Percentiles rank a stretch among this genome's conserved stretches.
phyloP scores from a whole-genome alignment of 495 filamentous ascomycete genomes.

The Trypethelium eluteriae region DNA sequence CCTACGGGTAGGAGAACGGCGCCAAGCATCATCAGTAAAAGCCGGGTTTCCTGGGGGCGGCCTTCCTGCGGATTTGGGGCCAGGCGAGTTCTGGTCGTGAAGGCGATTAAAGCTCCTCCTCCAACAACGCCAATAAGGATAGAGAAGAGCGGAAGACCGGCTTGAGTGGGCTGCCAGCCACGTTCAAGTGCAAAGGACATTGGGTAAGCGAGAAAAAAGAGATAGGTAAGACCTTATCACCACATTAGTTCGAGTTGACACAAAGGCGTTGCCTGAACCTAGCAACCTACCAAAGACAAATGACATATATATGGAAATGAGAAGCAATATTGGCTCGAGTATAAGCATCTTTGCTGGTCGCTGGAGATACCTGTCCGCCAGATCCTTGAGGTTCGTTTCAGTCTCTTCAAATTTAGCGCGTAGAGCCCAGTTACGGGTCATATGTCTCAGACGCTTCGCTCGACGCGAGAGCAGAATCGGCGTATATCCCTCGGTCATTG shows the following conservation, averaged over 20 bases:
- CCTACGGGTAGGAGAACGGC: constrained; percentile 29
- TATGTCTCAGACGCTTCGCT: constrained; percentile 49
- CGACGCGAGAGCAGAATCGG: constrained; percentile 47
- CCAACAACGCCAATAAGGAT: constrained; percentile 7
- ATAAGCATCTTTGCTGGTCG: constrained; percentile 55
- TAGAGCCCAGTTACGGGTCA: constrained; percentile 54
- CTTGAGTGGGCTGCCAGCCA: constrained; percentile 29
- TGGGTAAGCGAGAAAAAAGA: constrained; percentile 35
- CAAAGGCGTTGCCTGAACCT: background rate
- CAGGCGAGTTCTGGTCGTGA: constrained; percentile 15
- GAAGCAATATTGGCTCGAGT: constrained; percentile 53
- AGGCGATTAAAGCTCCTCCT: constrained; percentile 16
- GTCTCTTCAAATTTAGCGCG: constrained; percentile 52
- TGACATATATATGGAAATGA: constrained; percentile 40
- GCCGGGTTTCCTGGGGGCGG: constrained; percentile 31
- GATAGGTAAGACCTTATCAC: constrained; percentile 27
- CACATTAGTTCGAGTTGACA: background rate
- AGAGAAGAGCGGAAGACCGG: constrained; percentile 31
- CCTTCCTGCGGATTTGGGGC: constrained; percentile 20
- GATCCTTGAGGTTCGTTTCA: constrained; percentile 35
- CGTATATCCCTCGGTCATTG: constrained; percentile 53
- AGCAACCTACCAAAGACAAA: constrained; percentile 29
- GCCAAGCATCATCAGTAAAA: constrained; percentile 34
- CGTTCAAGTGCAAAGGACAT: constrained; percentile 30
- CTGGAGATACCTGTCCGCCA: constrained; percentile 43